These are phyloP conservation scores for Leccinum uliginosum DNA, from an alignment of 768 basidiomycete species.

Conservation along the genomic window DNA sequence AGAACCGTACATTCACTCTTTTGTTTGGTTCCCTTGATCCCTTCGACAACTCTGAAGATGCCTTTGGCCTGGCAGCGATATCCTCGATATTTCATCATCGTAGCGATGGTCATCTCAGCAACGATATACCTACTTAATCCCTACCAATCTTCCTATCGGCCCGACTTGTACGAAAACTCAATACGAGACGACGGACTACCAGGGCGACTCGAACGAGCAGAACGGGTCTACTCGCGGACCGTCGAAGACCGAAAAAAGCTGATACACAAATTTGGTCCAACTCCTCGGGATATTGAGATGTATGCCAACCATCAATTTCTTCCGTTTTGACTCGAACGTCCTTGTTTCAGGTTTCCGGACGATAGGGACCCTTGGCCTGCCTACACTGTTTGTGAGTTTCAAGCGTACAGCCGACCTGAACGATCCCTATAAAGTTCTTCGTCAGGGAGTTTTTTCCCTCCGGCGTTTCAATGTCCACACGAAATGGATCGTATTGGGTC, in stretches of 20 bases:
- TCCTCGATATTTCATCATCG: constrained; percentile 48
- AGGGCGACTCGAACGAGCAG: constrained; percentile 38
- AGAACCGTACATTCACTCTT: constrained; percentile 4
- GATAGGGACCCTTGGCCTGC: constrained; percentile 51
- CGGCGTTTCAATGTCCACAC: constrained; percentile 43
- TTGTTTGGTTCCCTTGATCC: background rate
- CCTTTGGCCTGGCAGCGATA: constrained; percentile 39
- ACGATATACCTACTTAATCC: constrained; percentile 47
- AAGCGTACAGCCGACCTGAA: background rate
- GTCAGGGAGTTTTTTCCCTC: constrained; percentile 44
- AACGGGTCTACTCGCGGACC: constrained; percentile 42
- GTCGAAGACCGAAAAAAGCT: constrained; percentile 41
- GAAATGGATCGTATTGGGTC: constrained; percentile 40
- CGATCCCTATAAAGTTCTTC: constrained; percentile 1
- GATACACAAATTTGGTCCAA: constrained; percentile 53
- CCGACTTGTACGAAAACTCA: constrained; percentile 20
- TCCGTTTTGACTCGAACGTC: constrained; percentile 1
- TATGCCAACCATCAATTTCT: constrained; percentile 5
- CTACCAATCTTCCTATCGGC: constrained; percentile 26
- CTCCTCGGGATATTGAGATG: constrained; percentile 43
- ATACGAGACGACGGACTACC: constrained; percentile 35
- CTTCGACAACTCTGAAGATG: constrained; percentile 18
- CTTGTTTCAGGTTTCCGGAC: constrained; percentile 45
- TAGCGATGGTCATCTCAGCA: constrained; percentile 37
- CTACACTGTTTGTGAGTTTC: constrained; percentile 52